Evolutionary conservation across 805 yeast species (phyloP).

Genomic region (Candida morakotiae): DNA sequence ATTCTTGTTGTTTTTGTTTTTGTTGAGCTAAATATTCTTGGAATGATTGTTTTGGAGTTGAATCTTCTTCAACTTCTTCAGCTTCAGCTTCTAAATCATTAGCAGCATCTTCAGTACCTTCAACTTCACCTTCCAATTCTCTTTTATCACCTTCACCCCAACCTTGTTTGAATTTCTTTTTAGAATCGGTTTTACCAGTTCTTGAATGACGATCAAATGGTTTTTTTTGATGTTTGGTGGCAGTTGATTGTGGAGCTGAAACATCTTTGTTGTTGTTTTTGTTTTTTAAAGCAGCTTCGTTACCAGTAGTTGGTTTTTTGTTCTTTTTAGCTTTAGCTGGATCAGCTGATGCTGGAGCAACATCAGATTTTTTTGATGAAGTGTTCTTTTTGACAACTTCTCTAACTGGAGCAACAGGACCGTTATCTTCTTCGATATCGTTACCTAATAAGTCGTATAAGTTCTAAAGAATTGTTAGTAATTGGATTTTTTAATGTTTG

Average conservation of each 20-base stretch:
- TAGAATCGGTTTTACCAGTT: conserved; percentile 78
- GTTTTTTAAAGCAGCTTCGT: conserved; percentile 81
- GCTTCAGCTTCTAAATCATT: conserved; percentile 46
- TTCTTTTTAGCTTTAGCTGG: conserved; percentile 74
- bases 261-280: conserved; percentile 71
- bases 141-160: conserved; percentile 77
- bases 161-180: conserved; percentile 77
- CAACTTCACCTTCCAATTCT: conserved; percentile 65
- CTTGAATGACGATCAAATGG: conserved; percentile 83
- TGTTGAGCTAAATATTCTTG: conserved; percentile 82
- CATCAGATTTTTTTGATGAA: conserved; percentile 83
- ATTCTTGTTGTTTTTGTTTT: conserved; percentile 41
- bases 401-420: conserved; percentile 54
- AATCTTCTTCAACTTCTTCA: conserved; percentile 40
- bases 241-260: conserved; percentile 50
- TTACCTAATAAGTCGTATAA: conserved; percentile 81
- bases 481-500: no score
- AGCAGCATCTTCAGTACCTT: conserved; percentile 36
- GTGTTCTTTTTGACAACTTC: conserved; percentile 79
- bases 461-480: conserved; percentile 42
- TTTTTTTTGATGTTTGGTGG: conserved; percentile 52
- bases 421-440: conserved; percentile 85
- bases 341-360: conserved; percentile 77
- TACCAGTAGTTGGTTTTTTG: conserved; percentile 70
- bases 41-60: conserved; percentile 63